Evolutionary conservation across 441 rosid genomes (phyloP).

Genomic region (Lepidium campestre): DNA sequence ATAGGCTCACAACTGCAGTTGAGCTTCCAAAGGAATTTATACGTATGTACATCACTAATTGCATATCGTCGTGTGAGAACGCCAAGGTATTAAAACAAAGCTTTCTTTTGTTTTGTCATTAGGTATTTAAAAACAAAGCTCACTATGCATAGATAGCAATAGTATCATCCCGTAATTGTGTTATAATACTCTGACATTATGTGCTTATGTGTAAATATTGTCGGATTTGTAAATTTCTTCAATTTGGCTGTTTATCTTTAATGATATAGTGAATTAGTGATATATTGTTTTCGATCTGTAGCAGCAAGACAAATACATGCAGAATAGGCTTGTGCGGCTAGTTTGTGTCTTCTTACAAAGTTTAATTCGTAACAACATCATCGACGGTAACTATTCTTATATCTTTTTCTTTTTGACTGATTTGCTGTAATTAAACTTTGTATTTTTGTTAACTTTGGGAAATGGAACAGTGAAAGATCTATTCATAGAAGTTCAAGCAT

Average conservation of each 20-base stretch:
- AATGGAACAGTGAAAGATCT: conserved; percentile 77
- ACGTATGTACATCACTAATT: conserved; percentile 83
- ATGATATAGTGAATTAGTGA: conserved; percentile 12
- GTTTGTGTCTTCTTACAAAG: conserved; percentile 97
- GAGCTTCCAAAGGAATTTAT: conserved; percentile 91
- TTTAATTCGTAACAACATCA: conserved; percentile 80
- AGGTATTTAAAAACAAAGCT: neutral
- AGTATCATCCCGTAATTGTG: neutral
- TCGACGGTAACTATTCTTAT: conserved; percentile 57
- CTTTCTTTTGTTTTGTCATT: neutral
- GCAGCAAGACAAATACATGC: conserved; percentile 97
- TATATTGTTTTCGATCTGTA: conserved; percentile 20
- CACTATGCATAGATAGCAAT: neutral
- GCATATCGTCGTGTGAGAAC: conserved; percentile 89
- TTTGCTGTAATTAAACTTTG: neutral
- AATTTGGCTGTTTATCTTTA: neutral
- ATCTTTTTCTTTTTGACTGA: neutral
- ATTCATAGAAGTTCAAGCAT: conserved; percentile 95
- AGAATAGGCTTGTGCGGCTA: conserved; percentile 96
- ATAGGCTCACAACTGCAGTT: conserved; percentile 92
- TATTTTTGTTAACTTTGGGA: neutral
- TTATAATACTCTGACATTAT: neutral
- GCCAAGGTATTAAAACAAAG: conserved; percentile 55
- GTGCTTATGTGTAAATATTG: neutral
- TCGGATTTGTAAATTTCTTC: neutral